Base-by-base conservation (phyloP, 257 asterid genomes). In the Capsicum baccatum region DNA sequence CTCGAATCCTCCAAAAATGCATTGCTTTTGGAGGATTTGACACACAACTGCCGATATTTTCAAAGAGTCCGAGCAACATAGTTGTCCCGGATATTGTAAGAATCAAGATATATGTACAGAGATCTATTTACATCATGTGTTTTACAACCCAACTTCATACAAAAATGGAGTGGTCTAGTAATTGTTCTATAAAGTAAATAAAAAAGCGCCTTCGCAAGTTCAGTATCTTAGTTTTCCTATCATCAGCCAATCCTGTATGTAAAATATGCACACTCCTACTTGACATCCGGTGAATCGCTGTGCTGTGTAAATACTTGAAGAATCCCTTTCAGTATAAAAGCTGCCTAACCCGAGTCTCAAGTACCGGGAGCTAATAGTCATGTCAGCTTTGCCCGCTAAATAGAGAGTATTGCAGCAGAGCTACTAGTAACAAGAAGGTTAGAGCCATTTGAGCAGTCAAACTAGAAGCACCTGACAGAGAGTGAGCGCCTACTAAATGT, bases 401-500 rank as follows among this genome's bases (percentile, higher is more conserved):
- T 33, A 79, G 90, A 68, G 81, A 87, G 71, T 60, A 85, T 57
- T 88, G 94, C 84, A 94, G 86, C 85, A 93, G 80, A 47, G 93
- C 85, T 81, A 88, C 83, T 39, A 89, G 81, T 44, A 92, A 83
- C 73, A 86, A 86, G 71, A 89, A 89, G 85, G 90, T 74, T 19
- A 84, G 81, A 76, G 80, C 78, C 85, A 82, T 82, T 35, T 56
- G 86, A 50, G 87, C 80, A 39, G 79, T 58, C 66, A 89, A 83
- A 80, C 79, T 60, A 85, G 84, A 87, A 69, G 92, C 91, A 70
- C 63, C 76, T 12, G 97, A 83, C 56, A 96, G 83, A 47, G 93
- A 88, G 91, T 94, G 99, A 85, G 99, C 97, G 70, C 99, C 99
- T 10, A 96, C 99, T n/a, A 96, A 92, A 91, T 94, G 99, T 59